Conservation (phyloP, 2,329 filamentous ascomycete species). For the Fusarium piperis region DNA sequence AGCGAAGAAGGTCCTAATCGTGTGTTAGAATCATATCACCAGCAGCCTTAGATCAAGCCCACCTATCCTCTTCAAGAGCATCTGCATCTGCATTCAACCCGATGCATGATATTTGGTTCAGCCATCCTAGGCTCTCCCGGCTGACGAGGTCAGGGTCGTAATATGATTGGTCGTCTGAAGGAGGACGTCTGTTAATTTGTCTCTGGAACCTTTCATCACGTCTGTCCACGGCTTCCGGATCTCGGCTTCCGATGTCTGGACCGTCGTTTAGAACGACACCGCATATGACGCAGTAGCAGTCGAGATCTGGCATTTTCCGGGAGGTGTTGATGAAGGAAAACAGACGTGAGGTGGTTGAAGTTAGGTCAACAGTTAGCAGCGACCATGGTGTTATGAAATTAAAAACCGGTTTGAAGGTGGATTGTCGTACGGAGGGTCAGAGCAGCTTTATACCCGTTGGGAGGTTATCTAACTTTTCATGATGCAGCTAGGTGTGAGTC, state of each 20-base stretch:
- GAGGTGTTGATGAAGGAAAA: no score
- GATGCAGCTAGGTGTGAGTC: no score
- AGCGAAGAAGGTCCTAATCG: slow-evolving; percentile 3
- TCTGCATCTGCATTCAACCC: not conserved
- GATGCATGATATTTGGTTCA: not conserved
- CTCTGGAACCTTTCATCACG: not conserved
- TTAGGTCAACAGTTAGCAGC: no score
- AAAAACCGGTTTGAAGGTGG: no score
- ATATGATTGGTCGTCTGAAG: not conserved
- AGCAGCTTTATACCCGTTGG: no score
- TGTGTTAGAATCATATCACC: not conserved
- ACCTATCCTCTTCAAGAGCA: not conserved
- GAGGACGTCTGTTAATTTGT: not conserved
- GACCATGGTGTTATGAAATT: no score
- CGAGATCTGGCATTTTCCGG: not conserved
- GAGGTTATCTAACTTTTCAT: no score
- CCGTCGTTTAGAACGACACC: not conserved
- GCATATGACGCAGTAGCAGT: slow-evolving; percentile 22
- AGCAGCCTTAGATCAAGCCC: not conserved
- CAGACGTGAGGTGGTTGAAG: no score
- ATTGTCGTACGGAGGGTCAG: no score
- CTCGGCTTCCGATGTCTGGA: not conserved
- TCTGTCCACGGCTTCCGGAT: not conserved
- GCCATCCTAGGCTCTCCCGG: not conserved
- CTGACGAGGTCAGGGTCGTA: not conserved